These are phyloP conservation scores for Starmerella sirachaensis DNA, from an alignment of 805 yeast genomes.

Conservation along the genomic window DNA sequence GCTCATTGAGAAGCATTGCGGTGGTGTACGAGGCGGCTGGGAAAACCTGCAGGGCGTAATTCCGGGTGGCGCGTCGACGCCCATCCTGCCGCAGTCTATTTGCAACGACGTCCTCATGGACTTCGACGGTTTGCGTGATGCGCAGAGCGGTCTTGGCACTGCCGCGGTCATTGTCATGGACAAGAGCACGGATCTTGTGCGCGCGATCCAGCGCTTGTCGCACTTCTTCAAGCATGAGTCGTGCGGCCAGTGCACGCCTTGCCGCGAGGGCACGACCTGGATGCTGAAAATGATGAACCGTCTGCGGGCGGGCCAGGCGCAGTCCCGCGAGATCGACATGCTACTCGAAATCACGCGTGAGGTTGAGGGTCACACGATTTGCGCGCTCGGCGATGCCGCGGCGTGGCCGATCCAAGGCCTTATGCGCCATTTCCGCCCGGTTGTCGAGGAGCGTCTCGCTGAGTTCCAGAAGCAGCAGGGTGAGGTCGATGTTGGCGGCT, in stretches of 20 bases:
- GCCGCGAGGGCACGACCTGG: conserved; percentile 90
- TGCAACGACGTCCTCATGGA: conserved; percentile 73
- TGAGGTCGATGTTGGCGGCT: conserved; percentile 58
- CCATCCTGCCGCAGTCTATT: conserved; percentile 55
- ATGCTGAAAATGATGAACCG: conserved; percentile 74
- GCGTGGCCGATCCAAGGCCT: conserved; percentile 91
- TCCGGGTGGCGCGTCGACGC: conserved; percentile 87
- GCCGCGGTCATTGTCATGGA: conserved; percentile 90
- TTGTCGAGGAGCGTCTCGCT: conserved; percentile 62
- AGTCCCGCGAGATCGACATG: conserved; percentile 71
- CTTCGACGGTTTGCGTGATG: conserved; percentile 74
- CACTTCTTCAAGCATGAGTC: conserved; percentile 85
- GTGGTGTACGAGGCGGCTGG: conserved; percentile 89
- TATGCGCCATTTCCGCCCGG: conserved; percentile 73
- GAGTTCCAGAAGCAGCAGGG: conserved; percentile 43
- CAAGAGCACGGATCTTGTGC: conserved; percentile 70
- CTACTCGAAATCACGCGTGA: conserved; percentile 73
- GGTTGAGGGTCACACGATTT: conserved; percentile 82
- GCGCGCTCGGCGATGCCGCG: conserved; percentile 88
- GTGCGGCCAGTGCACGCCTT: conserved; percentile 91
- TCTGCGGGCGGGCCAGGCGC: conserved; percentile 66
- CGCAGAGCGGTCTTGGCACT: conserved; percentile 79
- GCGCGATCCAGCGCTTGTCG: conserved; percentile 76
- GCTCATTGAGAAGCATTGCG: conserved; percentile 77
- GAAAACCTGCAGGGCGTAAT: conserved; percentile 76